Evolutionary conservation across 495 filamentous ascomycete genomes (phyloP), one percentile per base, ranked within the genome.

Genomic region (Lasiosphaeriaceae sp.): DNA sequence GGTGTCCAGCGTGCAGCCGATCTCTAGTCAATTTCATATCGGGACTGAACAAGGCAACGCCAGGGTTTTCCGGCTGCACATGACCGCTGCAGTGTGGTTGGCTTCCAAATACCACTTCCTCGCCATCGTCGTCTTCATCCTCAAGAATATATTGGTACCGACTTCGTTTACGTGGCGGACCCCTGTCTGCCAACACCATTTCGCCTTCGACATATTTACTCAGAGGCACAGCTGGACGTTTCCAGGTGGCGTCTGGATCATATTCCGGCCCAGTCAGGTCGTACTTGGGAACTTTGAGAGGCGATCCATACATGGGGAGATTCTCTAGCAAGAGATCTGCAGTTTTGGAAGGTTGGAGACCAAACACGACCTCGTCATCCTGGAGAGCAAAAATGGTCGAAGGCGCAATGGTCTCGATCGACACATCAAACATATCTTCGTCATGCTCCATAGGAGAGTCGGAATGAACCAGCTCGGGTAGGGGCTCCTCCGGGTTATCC

Each of bases 11-110:
- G 63, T 96, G 90, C 14, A 97, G 84, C 9, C 94, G 84, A 62
- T 96, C 92, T 51, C 92, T 84, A 24, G 96, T 90, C 48, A 84
- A 82, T 68, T 92, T 95, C 75, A 93, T 94, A 55, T 96, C 90
- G 0, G 91, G 87, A 47, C 83, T 83, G 74, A 97, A 98, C 8
- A 98, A 76, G 2, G 92, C 92, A 57, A 96, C 89, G 54, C 88
- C 80, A 2, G 80, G 84, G 61, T 87, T 86, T 63, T 90, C 88
- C 9, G 92, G 87, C 3, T 89, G 74, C 21, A 78, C 61, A 20
- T 69, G 69, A 20, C 70, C 70, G 54, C 72, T 68, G 8, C 65
- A 60, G 23, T 77, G 77, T n/a, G 66, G 64, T 11, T 73, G 60
- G 29, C 66, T 68, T 7, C 72, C 77, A 61, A 80, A 78, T 29